These are phyloP conservation scores for Tylopilus intermedius DNA, from an alignment of 768 basidiomycete species.

Conservation along the genomic window DNA sequence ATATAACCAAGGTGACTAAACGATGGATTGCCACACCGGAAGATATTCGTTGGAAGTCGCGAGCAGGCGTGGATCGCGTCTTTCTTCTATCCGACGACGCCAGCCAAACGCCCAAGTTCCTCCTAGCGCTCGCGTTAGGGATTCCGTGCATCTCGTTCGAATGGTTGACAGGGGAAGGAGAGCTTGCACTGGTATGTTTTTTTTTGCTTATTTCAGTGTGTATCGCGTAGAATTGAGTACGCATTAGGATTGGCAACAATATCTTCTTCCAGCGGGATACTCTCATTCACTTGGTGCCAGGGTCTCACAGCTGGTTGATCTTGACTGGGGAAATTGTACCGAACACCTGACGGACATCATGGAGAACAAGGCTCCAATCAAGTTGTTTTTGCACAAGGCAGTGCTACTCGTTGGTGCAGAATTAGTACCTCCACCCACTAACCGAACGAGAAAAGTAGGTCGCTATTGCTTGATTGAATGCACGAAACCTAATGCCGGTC, in stretches of 20 bases:
- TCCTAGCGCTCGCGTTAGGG: constrained; percentile 79
- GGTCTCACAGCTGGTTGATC: constrained; percentile 45
- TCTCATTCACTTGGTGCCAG: constrained; percentile 37
- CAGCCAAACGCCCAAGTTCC: constrained; percentile 71
- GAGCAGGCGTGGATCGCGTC: constrained; percentile 40
- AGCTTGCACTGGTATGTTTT: constrained; percentile 28
- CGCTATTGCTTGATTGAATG: neutral
- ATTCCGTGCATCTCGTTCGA: constrained; percentile 69
- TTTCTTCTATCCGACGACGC: constrained; percentile 66
- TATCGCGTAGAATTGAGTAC: constrained; percentile 7
- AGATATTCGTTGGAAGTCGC: constrained; percentile 43
- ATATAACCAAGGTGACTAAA: constrained; percentile 36
- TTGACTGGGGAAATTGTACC: constrained; percentile 43
- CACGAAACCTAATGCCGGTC: neutral
- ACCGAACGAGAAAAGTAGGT: constrained; percentile 22
- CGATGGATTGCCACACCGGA: constrained; percentile 49
- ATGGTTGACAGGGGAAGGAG: constrained; percentile 39
- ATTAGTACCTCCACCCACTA: constrained; percentile 42
- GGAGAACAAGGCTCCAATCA: constrained; percentile 50
- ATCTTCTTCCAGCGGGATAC: constrained; percentile 51
- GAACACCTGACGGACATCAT: constrained; percentile 59
- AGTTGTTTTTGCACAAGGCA: constrained; percentile 48
- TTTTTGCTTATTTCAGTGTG: neutral
- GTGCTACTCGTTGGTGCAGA: constrained; percentile 60
- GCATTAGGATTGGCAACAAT: constrained; percentile 55